A percentile compares a stretch with the other conserved stretches of the same genome.
These are phyloP conservation scores for Talaromyces funiculosus DNA, from an alignment of 2,329 filamentous ascomycete genomes.

Conservation along the genomic window DNA sequence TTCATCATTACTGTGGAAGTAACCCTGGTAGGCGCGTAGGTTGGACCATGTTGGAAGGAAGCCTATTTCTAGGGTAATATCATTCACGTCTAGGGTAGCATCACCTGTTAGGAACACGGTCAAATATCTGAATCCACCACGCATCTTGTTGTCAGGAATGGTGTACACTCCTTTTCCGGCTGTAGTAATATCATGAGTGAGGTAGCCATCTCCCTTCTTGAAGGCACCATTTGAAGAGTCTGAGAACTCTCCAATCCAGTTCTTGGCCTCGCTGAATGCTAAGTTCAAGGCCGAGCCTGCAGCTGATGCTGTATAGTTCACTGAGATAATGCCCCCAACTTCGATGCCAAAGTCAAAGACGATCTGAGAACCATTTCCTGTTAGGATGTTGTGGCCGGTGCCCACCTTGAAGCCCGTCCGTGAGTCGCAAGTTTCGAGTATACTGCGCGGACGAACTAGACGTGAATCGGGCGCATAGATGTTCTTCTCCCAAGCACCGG, in stretches of 20 bases:
- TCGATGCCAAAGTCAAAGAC: slow-evolving; percentile 57
- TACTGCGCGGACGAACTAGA: slow-evolving; percentile 43
- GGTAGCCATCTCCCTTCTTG: slow-evolving; percentile 36
- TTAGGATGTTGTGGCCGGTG: slow-evolving; percentile 29
- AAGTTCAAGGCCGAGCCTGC: slow-evolving; percentile 37
- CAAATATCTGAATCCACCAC: slow-evolving; percentile 43
- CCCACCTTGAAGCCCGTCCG: slow-evolving; percentile 22
- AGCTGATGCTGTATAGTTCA: slow-evolving; percentile 45
- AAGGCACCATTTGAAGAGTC: slow-evolving; percentile 46
- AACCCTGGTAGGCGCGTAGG: slow-evolving; percentile 49
- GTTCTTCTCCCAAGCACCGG: slow-evolving; percentile 53
- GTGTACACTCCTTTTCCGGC: slow-evolving; percentile 30
- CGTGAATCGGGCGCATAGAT: slow-evolving; percentile 53
- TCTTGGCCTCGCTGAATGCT: slow-evolving; percentile 46
- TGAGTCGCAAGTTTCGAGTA: slow-evolving; percentile 34
- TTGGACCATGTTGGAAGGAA: slow-evolving; percentile 51
- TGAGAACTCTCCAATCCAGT: slow-evolving; percentile 45
- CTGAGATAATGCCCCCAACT: slow-evolving; percentile 51
- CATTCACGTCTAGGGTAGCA: slow-evolving; percentile 28
- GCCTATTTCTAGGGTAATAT: slow-evolving; percentile 40
- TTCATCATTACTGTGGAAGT: slow-evolving; percentile 48
- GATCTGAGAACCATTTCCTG: slow-evolving; percentile 48
- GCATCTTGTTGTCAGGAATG: slow-evolving; percentile 36
- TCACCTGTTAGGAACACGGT: slow-evolving; percentile 35
- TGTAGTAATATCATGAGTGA: slow-evolving; percentile 33